Conservation (phyloP, 257 asterid genomes). For the Fraxinus pennsylvanica region DNA sequence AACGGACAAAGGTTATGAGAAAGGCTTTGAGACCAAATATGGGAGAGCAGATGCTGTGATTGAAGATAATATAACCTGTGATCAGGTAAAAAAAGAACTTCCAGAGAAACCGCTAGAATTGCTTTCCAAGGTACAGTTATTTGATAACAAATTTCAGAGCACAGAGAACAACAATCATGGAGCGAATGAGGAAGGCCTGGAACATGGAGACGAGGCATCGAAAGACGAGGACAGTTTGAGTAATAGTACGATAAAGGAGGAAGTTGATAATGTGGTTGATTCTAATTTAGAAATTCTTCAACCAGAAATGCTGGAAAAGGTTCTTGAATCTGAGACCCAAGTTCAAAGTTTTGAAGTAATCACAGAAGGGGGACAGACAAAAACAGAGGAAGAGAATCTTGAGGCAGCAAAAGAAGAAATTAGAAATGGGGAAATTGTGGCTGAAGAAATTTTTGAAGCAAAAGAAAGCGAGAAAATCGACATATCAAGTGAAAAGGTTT, state of each 20-base stretch:
- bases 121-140: neutral
- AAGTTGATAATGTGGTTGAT: neutral
- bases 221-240: constrained; percentile 5
- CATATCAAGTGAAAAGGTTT: constrained; percentile 32
- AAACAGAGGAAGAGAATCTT: constrained; percentile 27
- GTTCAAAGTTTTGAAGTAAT: constrained; percentile 26
- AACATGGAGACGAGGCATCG: constrained; percentile 8
- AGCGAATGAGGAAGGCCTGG: constrained; percentile 14
- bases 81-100: neutral
- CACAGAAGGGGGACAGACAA: constrained; percentile 27
- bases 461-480: constrained; percentile 25
- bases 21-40: neutral
- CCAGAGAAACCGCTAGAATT: neutral
- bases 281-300: constrained; percentile 18
- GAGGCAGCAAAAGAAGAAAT: constrained; percentile 28
- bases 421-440: constrained; percentile 21
- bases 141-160: neutral
- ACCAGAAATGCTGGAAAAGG: constrained; percentile 11
- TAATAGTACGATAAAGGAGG: constrained; percentile 9
- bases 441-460: constrained; percentile 26
- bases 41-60: constrained; percentile 3
- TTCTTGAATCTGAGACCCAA: constrained; percentile 32
- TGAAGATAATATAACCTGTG: neutral
- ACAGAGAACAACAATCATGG: neutral
- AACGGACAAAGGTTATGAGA: neutral